phyloP scores from a whole-genome alignment of 2,329 filamentous ascomycete genomes.

The Alternaria sp. region DNA sequence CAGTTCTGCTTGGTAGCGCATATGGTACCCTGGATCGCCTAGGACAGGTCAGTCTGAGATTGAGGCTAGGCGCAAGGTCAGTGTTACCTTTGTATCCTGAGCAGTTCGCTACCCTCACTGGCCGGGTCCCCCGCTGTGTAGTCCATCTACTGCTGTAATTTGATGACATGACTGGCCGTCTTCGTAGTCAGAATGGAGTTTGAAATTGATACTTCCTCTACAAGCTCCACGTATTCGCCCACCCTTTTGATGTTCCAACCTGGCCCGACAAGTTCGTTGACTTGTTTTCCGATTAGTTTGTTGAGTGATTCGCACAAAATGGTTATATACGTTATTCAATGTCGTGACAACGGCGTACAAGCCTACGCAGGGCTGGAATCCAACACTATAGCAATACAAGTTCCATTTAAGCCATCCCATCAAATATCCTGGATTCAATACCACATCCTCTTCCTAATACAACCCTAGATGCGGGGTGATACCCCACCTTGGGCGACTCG shows the following conservation, averaged over 20 bases:
- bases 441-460: neutral
- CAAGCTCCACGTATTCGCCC: neutral
- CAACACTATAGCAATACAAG: neutral
- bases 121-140: conserved; percentile 36
- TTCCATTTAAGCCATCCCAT: neutral
- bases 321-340: neutral
- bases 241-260: neutral
- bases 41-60: conserved; percentile 10
- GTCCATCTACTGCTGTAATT: conserved; percentile 39
- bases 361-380: neutral
- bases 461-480: neutral
- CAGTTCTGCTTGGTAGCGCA: conserved; percentile 45
- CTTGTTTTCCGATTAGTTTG: neutral
- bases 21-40: conserved; percentile 51
- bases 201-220: neutral
- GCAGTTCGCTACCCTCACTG: conserved; percentile 51
- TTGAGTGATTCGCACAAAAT: neutral
- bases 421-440: neutral
- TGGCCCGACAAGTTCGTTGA: neutral
- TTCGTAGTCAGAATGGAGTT: neutral
- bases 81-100: conserved; percentile 46
- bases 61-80: neutral
- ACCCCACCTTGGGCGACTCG: conserved; percentile 22
- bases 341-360: neutral
- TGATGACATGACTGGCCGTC: conserved; percentile 20